These are phyloP conservation scores for Rhizopogon vesiculosus DNA, from an alignment of 768 basidiomycete genomes.

Conservation along the genomic window DNA sequence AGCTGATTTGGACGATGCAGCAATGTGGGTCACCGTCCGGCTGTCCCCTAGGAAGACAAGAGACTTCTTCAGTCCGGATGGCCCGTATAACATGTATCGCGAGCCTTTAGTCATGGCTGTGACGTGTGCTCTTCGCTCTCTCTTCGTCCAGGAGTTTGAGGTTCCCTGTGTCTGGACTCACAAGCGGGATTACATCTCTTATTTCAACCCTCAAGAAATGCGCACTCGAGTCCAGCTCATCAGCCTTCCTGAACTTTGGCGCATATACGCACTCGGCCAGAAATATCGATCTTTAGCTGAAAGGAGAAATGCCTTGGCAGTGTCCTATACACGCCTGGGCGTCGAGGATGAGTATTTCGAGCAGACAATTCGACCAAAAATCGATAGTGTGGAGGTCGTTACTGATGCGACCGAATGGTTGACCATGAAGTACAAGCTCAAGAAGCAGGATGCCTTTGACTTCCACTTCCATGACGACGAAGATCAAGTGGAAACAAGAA, in stretches of 20 bases:
- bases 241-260: constrained; percentile 80
- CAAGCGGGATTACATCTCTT: constrained; percentile 85
- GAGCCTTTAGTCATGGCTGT: constrained; percentile 75
- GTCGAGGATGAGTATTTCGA: constrained; percentile 75
- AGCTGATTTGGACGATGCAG: constrained; percentile 73
- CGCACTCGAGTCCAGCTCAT: constrained; percentile 68
- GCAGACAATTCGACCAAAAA: constrained; percentile 56
- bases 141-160: constrained; percentile 87
- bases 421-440: constrained; percentile 74
- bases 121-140: constrained; percentile 67
- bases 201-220: constrained; percentile 68
- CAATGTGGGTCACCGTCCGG: constrained; percentile 83
- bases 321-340: constrained; percentile 65
- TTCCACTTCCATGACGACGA: constrained; percentile 73
- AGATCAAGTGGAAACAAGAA: constrained; percentile 42
- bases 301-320: constrained; percentile 56
- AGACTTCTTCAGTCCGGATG: constrained; percentile 68
- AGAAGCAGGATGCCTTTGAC: constrained; percentile 56
- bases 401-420: constrained; percentile 93
- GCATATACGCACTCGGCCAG: constrained; percentile 83
- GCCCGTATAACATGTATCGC: constrained; percentile 54
- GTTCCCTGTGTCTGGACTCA: constrained; percentile 95
- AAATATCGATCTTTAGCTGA: constrained; percentile 86
- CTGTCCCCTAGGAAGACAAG: constrained; percentile 66
- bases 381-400: constrained; percentile 83